These are phyloP conservation scores for Dothidotthia symphoricarpi DNA, from an alignment of 2,329 filamentous ascomycete species.

Conservation along the genomic window DNA sequence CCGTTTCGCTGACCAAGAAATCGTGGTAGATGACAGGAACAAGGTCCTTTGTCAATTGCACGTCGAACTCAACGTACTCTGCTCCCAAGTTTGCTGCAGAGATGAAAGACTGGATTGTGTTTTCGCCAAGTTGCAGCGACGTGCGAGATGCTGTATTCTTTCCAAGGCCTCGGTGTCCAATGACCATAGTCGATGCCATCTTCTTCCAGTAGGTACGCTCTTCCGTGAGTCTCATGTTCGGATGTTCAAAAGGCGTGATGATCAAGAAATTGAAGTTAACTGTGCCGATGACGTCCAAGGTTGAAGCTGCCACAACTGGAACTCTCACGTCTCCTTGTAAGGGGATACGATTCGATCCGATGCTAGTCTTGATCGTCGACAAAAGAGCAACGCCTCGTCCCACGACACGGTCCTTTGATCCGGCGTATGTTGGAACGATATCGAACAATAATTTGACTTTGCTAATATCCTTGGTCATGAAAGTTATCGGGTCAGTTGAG, in stretches of 20 bases:
- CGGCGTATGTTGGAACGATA: conserved; percentile 91
- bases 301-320: conserved; percentile 79
- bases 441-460: conserved; percentile 92
- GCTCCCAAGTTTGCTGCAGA: conserved; percentile 90
- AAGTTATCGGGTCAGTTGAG: conserved; percentile 88
- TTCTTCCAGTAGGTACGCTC: conserved; percentile 97
- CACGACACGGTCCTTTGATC: conserved; percentile 74
- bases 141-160: conserved; percentile 84
- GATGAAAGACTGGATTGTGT: conserved; percentile 93
- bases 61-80: conserved; percentile 73
- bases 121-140: conserved; percentile 92
- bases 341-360: conserved; percentile 85
- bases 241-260: conserved; percentile 90
- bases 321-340: conserved; percentile 90
- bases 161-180: conserved; percentile 70
- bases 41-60: conserved; percentile 97
- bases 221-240: conserved; percentile 87
- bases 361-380: conserved; percentile 76
- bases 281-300: conserved; percentile 84
- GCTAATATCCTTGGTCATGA: conserved; percentile 72
- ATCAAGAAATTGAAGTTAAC: conserved; percentile 97
- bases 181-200: conserved; percentile 80
- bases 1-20: conserved; percentile 95
- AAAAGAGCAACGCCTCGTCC: conserved; percentile 86
- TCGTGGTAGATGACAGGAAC: conserved; percentile 99